A percentile compares a stretch with the other conserved stretches of the same genome.
phyloP scores from a whole-genome alignment of 1,139 yeast genomes.

The Kodamaea alishanica region DNA sequence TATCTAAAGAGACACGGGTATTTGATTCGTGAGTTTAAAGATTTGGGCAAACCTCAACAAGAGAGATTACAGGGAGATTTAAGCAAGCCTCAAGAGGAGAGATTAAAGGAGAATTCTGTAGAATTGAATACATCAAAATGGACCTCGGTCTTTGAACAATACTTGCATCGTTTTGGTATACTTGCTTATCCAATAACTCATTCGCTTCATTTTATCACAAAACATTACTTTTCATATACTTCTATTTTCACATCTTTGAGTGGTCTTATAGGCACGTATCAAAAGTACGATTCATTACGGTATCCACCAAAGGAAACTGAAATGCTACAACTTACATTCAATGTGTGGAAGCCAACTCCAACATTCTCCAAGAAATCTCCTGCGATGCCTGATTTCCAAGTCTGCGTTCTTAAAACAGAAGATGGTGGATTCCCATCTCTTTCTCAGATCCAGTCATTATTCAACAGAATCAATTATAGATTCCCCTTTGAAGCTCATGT shows the following conservation, averaged over 20 bases:
- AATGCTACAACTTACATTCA: constrained; percentile 35
- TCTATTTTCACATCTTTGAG: constrained; percentile 38
- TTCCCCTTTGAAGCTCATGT: constrained; percentile 8
- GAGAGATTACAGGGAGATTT: neutral
- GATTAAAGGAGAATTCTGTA: neutral
- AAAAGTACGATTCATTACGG: constrained; percentile 17
- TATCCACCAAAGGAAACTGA: neutral
- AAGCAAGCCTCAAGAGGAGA: neutral
- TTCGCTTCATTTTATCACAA: constrained; percentile 12
- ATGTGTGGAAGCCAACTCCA: constrained; percentile 85
- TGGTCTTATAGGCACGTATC: constrained; percentile 27
- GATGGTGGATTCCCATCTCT: constrained; percentile 52
- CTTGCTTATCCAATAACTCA: constrained; percentile 10
- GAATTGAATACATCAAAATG: neutral
- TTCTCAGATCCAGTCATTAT: constrained; percentile 30
- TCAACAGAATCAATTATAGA: constrained; percentile 19
- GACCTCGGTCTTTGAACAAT: too few species aligned
- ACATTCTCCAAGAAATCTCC: constrained; percentile 65
- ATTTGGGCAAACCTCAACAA: constrained; percentile 6
- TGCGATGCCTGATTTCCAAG: constrained; percentile 65
- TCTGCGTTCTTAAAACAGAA: constrained; percentile 57
- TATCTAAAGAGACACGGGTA: constrained; percentile 79
- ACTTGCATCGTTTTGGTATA: constrained; percentile 2
- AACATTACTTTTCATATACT: constrained; percentile 35
- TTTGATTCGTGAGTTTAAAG: constrained; percentile 42